Evolutionary conservation across 2,329 filamentous ascomycete species (phyloP), one percentile per base, ranked within the genome.

Genomic region (Nemania abortiva): DNA sequence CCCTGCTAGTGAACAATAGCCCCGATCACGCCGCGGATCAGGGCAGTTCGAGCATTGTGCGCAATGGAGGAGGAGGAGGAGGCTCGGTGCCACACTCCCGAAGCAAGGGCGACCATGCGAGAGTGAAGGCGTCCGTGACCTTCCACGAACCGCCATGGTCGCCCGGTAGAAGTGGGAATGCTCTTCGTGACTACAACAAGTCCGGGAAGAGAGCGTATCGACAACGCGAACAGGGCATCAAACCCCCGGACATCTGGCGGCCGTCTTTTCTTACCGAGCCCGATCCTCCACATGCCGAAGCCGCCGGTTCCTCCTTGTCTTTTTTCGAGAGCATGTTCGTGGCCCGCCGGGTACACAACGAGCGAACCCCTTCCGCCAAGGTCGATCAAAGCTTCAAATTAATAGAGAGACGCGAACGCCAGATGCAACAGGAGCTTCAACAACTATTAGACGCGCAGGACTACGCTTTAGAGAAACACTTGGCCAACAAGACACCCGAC

Each of bases 401-500:
- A 11, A 71, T 79, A 53, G 73, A 85, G 69, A 80, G 85, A 56
- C 82, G 82, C 71, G 86, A 88, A 57, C 81, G 81, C 29, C 82
- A 87, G 71, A 82, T 90, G 15, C 85, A 90, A 72, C 81, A 84
- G 62, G 86, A 89, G 73, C 80, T 90, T 11, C 88, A 90, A 75
- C 79, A 83, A 55, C 78, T 90, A 11, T 81, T 90, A 2, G 88
- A 90, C 77, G 86, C 86, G 1, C 88, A 90, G 74, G 84, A 85
- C 34, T 84, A 85, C 67, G 87, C 85, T 7, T 76, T 89, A 29
- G 81, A 84, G 70, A 80, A 81, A 31, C 83, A 77, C 13, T 66
- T 78, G 20, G 71, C 66, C 78, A n/a, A 74, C 37, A 67, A 72
- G 0, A 47, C 57, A 3, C 50, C 69, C 15, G 63, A 69, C 15